A percentile compares a stretch with the other conserved stretches of the same genome.
These are phyloP conservation scores for Papilionanthe hybrid DNA, from an alignment of 116 monocot species.

Conservation along the genomic window DNA sequence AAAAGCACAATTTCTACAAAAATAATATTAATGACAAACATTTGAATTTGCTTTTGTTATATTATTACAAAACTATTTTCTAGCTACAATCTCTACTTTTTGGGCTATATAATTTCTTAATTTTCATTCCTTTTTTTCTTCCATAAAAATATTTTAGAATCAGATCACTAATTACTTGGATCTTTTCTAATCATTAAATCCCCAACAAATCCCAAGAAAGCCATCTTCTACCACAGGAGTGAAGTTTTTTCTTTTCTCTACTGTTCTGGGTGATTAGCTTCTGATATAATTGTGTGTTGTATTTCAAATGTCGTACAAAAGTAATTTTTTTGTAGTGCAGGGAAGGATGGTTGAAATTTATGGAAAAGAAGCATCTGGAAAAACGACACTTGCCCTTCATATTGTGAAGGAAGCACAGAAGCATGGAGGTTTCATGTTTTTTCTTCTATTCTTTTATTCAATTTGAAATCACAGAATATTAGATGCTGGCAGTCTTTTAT, in stretches of 20 bases:
- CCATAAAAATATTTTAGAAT: not conserved
- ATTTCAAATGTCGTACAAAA: not conserved
- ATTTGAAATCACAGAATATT: not conserved
- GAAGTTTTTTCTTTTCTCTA: not conserved
- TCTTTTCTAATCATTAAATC: not conserved
- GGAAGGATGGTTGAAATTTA: constrained; percentile 92
- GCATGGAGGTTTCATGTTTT: constrained; percentile 53
- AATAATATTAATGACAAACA: not conserved
- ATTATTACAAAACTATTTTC: not conserved
- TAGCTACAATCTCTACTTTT: not conserved
- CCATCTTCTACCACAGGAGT: not conserved
- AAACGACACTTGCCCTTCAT: constrained; percentile 93
- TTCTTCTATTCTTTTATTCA: not conserved
- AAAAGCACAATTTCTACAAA: not conserved
- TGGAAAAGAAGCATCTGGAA: constrained; percentile 93
- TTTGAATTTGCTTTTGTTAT: not conserved
- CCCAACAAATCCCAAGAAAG: not conserved
- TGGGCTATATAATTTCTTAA: not conserved
- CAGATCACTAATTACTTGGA: not conserved
- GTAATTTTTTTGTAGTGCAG: constrained; percentile 40
- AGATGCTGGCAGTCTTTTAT: not conserved
- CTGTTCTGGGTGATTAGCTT: not conserved
- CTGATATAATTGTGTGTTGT: not conserved
- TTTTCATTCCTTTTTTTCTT: not conserved
- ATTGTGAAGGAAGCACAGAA: constrained; percentile 90